Conservation (phyloP, 352 stramenopile genomes). For the Phytophthora hybrid region DNA sequence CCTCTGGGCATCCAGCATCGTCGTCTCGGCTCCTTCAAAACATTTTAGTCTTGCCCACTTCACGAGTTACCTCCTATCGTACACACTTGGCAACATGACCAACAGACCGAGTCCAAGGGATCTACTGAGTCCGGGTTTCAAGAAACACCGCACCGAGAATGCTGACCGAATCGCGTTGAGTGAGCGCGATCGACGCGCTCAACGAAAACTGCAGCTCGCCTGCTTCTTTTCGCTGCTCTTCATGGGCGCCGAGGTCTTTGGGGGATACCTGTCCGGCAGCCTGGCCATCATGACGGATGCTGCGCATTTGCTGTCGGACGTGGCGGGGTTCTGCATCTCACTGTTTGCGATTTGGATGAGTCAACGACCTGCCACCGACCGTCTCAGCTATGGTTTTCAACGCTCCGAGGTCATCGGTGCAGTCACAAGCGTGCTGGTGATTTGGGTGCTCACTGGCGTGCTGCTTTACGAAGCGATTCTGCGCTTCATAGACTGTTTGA, state of each 20-base stretch:
- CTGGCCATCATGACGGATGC: conserved; percentile 93
- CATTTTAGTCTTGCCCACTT: too few relatives aligned
- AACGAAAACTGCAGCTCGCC: conserved; percentile 56
- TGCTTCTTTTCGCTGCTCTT: conserved; percentile 89
- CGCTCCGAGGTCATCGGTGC: conserved; percentile 94
- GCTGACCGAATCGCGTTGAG: conserved; percentile 52
- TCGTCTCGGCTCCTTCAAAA: too few relatives aligned
- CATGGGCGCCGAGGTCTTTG: conserved; percentile 93
- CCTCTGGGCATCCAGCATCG: too few relatives aligned
- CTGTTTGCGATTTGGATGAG: conserved; percentile 67
- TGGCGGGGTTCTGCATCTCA: conserved; percentile 67
- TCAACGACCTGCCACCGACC: conserved; percentile 63
- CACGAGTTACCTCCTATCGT: not conserved
- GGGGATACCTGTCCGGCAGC: conserved; percentile 89
- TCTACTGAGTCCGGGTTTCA: too few relatives aligned
- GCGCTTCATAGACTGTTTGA: conserved; percentile 77
- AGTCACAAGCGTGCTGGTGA: conserved; percentile 90
- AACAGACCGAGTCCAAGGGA: not conserved
- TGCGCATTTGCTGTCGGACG: conserved; percentile 68
- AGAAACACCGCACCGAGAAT: not conserved
- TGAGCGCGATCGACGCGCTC: conserved; percentile 43
- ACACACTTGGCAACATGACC: not conserved
- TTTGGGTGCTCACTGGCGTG: conserved; percentile 93
- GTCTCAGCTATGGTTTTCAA: conserved; percentile 94
- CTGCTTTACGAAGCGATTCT: conserved; percentile 93